A percentile compares a stretch with the other conserved stretches of the same genome.
phyloP scores from a whole-genome alignment of 2,329 filamentous ascomycete species.

The Colletotrichum karsti region DNA sequence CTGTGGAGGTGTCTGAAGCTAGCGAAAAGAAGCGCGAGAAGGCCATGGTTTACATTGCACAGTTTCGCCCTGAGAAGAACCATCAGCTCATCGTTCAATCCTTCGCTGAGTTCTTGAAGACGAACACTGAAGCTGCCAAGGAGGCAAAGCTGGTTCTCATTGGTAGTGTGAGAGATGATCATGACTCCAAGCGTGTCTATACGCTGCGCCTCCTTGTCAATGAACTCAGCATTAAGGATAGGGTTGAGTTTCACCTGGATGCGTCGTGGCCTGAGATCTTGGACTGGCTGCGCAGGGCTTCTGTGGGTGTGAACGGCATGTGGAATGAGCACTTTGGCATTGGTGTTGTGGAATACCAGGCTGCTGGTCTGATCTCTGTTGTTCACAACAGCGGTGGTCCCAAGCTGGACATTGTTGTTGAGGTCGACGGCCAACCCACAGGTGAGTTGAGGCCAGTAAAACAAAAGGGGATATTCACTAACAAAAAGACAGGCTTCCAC shows the following conservation, averaged over 20 bases:
- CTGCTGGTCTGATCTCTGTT: conserved; percentile 89
- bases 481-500: conserved; percentile 73
- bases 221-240: conserved; percentile 84
- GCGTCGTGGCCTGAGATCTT: conserved; percentile 90
- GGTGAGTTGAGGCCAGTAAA: conserved; percentile 59
- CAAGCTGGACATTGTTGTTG: conserved; percentile 89
- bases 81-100: conserved; percentile 86
- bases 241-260: conserved; percentile 88
- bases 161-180: conserved; percentile 88
- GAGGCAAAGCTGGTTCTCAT: conserved; percentile 80
- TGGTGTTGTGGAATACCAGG: conserved; percentile 97
- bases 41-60: conserved; percentile 89
- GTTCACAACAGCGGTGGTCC: conserved; percentile 95
- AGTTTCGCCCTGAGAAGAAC: conserved; percentile 98
- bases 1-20: conserved; percentile 74
- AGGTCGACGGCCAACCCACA: conserved; percentile 80
- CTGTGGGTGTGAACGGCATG: conserved; percentile 95
- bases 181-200: conserved; percentile 85
- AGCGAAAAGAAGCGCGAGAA: conserved; percentile 77
- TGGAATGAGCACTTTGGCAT: conserved; percentile 99
- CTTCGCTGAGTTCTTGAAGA: conserved; percentile 79
- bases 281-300: conserved; percentile 78
- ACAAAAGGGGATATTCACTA: conserved; percentile 16
- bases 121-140: conserved; percentile 57
- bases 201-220: conserved; percentile 86